Percentiles rank a stretch among this genome's conserved stretches.
Conservation (phyloP, 1,139 yeast genomes). For the Hyphopichia khmerensis region DNA sequence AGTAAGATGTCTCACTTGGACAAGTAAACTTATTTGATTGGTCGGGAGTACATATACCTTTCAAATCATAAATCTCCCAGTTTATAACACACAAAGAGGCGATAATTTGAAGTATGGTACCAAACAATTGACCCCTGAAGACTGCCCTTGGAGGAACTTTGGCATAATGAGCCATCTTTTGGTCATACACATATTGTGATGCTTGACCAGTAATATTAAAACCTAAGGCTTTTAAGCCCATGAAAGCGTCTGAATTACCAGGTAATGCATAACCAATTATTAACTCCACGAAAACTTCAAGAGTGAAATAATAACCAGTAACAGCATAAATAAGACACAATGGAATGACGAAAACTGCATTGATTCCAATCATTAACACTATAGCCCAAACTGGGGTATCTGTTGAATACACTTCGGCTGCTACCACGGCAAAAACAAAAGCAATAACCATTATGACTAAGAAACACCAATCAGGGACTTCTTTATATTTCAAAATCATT, state of each 20-base stretch:
- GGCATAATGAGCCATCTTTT: constrained; percentile 56
- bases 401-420: constrained; percentile 40
- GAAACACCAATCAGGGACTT: constrained; percentile 62
- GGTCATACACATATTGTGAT: constrained; percentile 46
- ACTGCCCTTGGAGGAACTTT: constrained; percentile 55
- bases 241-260: constrained; percentile 55
- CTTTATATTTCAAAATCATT: constrained; percentile 51
- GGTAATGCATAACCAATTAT: constrained; percentile 59
- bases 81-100: constrained; percentile 47
- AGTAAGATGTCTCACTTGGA: constrained; percentile 46
- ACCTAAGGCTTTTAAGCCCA: constrained; percentile 56
- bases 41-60: constrained; percentile 39
- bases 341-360: constrained; percentile 51
- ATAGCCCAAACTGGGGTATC: constrained; percentile 51
- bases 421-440: constrained; percentile 41
- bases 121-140: constrained; percentile 51
- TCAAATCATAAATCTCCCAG: constrained; percentile 45
- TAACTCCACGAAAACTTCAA: constrained; percentile 54
- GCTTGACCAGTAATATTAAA: constrained; percentile 57
- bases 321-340: constrained; percentile 43
- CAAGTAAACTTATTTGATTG: constrained; percentile 47
- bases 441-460: constrained; percentile 40
- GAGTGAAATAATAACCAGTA: constrained; percentile 48
- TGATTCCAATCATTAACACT: constrained; percentile 50
- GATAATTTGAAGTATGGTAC: constrained; percentile 22